Evolutionary conservation across 768 basidiomycete species (phyloP).

Genomic region (Lyophyllum atratum): DNA sequence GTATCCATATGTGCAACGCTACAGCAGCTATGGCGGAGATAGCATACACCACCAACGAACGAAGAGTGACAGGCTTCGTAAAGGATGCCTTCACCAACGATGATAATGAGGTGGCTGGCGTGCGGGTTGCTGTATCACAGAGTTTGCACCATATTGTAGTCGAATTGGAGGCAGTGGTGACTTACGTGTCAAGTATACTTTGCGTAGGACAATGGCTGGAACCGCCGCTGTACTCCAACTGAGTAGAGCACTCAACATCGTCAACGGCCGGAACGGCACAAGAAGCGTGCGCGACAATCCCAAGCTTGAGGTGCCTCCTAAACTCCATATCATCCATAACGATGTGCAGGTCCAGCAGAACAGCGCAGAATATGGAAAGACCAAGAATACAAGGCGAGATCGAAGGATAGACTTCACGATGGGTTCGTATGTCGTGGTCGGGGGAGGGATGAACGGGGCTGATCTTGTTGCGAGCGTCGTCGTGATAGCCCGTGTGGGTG

Average conservation of each 20-base stretch:
- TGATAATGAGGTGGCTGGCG: constrained; percentile 53
- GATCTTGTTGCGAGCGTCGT: constrained; percentile 48
- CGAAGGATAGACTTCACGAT: constrained; percentile 62
- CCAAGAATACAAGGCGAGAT: constrained; percentile 56
- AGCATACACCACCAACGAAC: constrained; percentile 47
- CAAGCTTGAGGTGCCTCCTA: constrained; percentile 33
- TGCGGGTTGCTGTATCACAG: constrained; percentile 41
- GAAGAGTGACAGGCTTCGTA: constrained; percentile 46
- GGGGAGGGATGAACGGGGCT: constrained; percentile 55
- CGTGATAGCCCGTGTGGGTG: constrained; percentile 52
- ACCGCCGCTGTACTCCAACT: constrained; percentile 56
- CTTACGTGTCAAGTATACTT: constrained; percentile 62
- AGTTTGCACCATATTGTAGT: background rate
- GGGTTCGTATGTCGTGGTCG: constrained; percentile 64
- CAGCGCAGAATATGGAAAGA: constrained; percentile 52
- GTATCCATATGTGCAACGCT: constrained; percentile 41
- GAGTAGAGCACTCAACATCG: constrained; percentile 39
- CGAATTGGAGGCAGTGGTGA: too few species aligned
- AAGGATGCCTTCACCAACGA: constrained; percentile 46
- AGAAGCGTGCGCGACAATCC: constrained; percentile 33
- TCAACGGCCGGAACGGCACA: constrained; percentile 43
- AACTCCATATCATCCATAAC: constrained; percentile 45
- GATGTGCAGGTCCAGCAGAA: constrained; percentile 46
- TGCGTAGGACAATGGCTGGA: constrained; percentile 59
- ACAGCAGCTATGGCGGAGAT: constrained; percentile 47